These are phyloP conservation scores for Wickerhamomyces pijperi DNA, from an alignment of 805 yeast genomes.

Conservation along the genomic window DNA sequence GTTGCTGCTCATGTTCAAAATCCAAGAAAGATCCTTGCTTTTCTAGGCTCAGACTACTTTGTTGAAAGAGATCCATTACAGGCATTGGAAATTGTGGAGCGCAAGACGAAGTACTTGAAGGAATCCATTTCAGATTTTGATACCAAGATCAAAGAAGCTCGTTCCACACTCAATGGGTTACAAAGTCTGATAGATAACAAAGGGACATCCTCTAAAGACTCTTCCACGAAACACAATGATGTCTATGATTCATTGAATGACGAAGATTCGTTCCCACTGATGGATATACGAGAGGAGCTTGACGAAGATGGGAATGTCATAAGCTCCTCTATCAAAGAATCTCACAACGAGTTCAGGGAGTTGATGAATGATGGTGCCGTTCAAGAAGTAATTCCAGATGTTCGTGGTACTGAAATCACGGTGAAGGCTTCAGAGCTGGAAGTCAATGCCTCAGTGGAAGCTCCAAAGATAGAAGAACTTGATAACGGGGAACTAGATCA, in stretches of 20 bases:
- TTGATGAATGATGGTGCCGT: background rate
- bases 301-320: conserved; percentile 77
- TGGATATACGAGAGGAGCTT: conserved; percentile 77
- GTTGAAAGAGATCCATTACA: conserved; percentile 21
- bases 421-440: too few species aligned
- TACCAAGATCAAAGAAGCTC: conserved; percentile 28
- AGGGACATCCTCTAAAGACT: too few species aligned
- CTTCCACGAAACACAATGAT: too few species aligned
- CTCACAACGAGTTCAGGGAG: background rate
- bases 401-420: too few species aligned
- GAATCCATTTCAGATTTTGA: conserved; percentile 31
- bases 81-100: conserved; percentile 20
- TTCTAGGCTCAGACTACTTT: conserved; percentile 30
- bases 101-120: conserved; percentile 19
- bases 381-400: too few species aligned
- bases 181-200: conserved; percentile 12
- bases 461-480: too few species aligned
- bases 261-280: conserved; percentile 47
- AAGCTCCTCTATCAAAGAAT: conserved; percentile 2
- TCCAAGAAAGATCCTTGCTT: conserved; percentile 19
- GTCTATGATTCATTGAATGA: too few species aligned
- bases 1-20: conserved; percentile 12
- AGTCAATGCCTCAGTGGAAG: too few species aligned
- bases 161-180: conserved; percentile 21
- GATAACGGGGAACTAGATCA: too few species aligned